A percentile compares a stretch with the other conserved stretches of the same genome.
These are phyloP conservation scores for Cladosporium velox DNA, from an alignment of 2,329 filamentous ascomycete species.

Conservation along the genomic window DNA sequence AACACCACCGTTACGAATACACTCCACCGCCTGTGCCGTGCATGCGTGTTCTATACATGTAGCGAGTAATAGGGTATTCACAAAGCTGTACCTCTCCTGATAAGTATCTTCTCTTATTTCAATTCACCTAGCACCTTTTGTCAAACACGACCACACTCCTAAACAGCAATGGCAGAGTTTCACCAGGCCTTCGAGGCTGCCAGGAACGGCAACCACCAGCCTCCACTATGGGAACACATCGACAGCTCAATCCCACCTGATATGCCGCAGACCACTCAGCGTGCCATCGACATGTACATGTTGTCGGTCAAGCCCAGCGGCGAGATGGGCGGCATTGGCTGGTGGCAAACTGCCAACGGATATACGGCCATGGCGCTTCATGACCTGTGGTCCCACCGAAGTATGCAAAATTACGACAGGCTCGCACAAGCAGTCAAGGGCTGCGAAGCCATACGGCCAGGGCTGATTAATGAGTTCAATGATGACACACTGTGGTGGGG, in stretches of 20 bases:
- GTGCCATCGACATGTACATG: conserved; percentile 31
- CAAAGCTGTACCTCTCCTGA: neutral
- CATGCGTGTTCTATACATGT: neutral
- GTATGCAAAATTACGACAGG: conserved; percentile 26
- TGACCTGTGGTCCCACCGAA: conserved; percentile 28
- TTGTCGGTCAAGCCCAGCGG: conserved; percentile 28
- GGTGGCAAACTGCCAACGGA: conserved; percentile 36
- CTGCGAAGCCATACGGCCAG: conserved; percentile 26
- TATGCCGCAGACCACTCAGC: conserved; percentile 27
- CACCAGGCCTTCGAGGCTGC: conserved; percentile 12
- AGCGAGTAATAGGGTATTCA: neutral
- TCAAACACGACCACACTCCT: neutral
- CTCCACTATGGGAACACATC: conserved; percentile 20
- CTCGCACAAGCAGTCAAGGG: conserved; percentile 24
- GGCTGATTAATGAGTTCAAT: conserved; percentile 35
- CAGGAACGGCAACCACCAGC: conserved; percentile 13
- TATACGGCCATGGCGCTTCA: conserved; percentile 35
- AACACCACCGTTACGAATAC: conserved; percentile 8
- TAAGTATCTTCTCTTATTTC: neutral
- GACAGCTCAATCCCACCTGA: conserved; percentile 10
- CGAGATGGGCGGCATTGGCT: conserved; percentile 33
- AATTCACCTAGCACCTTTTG: neutral
- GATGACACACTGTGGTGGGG: conserved; percentile 36
- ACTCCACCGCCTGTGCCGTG: conserved; percentile 12
- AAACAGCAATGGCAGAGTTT: conserved; percentile 17